A percentile compares a stretch with the other conserved stretches of the same genome.
These are phyloP conservation scores for Dianthus caryophyllus DNA, from an alignment of 148 eudicot genomes.

Conservation along the genomic window DNA sequence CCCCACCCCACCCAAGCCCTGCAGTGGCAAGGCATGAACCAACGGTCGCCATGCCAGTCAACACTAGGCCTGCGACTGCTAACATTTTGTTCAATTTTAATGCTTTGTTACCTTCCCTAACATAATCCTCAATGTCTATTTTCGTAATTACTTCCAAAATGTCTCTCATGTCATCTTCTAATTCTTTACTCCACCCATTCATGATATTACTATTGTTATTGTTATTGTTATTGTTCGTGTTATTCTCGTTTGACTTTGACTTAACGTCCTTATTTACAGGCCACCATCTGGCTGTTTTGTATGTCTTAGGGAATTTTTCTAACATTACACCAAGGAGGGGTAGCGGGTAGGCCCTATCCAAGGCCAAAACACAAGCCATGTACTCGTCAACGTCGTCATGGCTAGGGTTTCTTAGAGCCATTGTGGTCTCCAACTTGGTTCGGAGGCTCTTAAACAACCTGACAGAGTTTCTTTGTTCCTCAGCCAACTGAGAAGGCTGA, in stretches of 20 bases:
- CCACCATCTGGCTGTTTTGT: constrained; percentile 59
- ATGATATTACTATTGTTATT: neutral
- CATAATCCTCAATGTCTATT: constrained; percentile 59
- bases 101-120: constrained; percentile 58
- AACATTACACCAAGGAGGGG: constrained; percentile 63
- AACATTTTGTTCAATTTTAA: constrained; percentile 49
- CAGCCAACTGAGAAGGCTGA: constrained; percentile 67
- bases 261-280: constrained; percentile 15
- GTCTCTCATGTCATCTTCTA: constrained; percentile 56
- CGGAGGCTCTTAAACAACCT: constrained; percentile 46
- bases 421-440: constrained; percentile 24
- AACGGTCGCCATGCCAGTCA: constrained; percentile 56
- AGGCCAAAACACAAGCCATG: constrained; percentile 44
- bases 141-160: constrained; percentile 35
- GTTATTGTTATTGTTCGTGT: neutral
- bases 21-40: constrained; percentile 38
- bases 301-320: constrained; percentile 48
- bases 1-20: constrained; percentile 36
- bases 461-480: constrained; percentile 60
- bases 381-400: constrained; percentile 34
- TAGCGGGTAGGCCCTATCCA: constrained; percentile 60
- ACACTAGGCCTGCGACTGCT: constrained; percentile 45
- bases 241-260: too few species aligned
- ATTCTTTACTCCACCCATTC: constrained; percentile 47
- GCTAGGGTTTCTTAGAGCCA: constrained; percentile 16